These are phyloP conservation scores for Fusarium robinianum DNA, from an alignment of 2,329 filamentous ascomycete species.

Conservation along the genomic window DNA sequence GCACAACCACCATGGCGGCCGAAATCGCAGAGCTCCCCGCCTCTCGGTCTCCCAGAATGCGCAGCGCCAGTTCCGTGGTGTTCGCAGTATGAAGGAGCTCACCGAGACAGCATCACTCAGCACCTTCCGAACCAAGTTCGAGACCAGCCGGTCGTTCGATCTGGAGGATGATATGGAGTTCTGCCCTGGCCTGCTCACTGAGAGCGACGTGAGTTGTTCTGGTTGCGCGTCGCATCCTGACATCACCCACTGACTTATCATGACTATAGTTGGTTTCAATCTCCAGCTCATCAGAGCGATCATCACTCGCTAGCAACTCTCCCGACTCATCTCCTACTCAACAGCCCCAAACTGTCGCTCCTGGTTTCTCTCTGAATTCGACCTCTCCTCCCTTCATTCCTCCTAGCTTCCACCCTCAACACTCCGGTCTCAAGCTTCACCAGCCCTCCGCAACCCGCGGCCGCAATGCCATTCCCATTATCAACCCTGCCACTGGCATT, in stretches of 20 bases:
- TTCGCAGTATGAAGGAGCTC: conserved; percentile 84
- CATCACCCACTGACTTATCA: conserved; percentile 42
- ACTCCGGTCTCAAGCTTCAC: conserved; percentile 76
- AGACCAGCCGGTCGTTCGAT: conserved; percentile 91
- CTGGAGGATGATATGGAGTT: conserved; percentile 96
- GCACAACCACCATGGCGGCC: conserved; percentile 81
- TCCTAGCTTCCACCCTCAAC: conserved; percentile 68
- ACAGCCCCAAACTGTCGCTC: conserved; percentile 77
- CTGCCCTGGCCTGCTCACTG: conserved; percentile 88
- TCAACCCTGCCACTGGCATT: conserved; percentile 91
- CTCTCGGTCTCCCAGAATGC: conserved; percentile 79
- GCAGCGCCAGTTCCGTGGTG: conserved; percentile 84
- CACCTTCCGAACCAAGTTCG: conserved; percentile 84
- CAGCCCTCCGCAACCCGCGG: conserved; percentile 87
- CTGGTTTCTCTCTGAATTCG: conserved; percentile 75
- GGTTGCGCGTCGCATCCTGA: conserved; percentile 16
- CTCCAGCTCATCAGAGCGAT: conserved; percentile 90
- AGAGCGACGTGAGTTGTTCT: conserved; percentile 77
- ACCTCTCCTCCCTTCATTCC: conserved; percentile 69
- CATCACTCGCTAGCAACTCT: conserved; percentile 91
- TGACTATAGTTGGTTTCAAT: conserved; percentile 79
- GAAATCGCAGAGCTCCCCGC: conserved; percentile 82
- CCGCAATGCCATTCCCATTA: conserved; percentile 95
- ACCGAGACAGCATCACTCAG: conserved; percentile 76
- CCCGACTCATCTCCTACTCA: conserved; percentile 90